Evolutionary conservation across 768 basidiomycete species (phyloP), one percentile per base, ranked within the genome.

Genomic region (Scleroderma bovista): DNA sequence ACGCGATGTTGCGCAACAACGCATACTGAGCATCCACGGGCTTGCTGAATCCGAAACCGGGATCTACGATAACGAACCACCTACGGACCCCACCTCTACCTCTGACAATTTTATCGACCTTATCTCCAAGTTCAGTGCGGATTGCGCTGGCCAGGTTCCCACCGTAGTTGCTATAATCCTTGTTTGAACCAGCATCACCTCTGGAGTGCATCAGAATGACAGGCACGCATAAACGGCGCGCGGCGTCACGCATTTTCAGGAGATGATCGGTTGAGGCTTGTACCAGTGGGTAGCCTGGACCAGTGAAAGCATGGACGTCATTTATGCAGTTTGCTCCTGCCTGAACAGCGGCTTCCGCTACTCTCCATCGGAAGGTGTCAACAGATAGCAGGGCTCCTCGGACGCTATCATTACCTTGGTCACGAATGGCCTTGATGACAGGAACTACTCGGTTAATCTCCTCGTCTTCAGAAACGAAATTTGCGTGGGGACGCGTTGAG

Each of bases 41-140:
- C 68, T 97, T 97, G 67, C 93, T 95, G 65, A 97, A 99, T 31
- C 96, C 95, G 46, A 98, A 71, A 0, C 95, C 95, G 3, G 95
- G 91, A 69, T 97, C 96, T 22, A 86, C 77, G 46, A 97, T 76
- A 53, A 97, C 80, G 51, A 89, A 76, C 95, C 95, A 98, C 45
- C 88, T 70, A 49, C 89, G 74, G 10, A 98, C 68, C 1, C 93
- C 90, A 1, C 83, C 83, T 44, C 66, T 72, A 0, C 85, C 86
- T 24, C 70, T 75, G 20, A 96, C 76, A 22, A 87, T 79, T 9
- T 63, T 57, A 10, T 83, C 74, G 1, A 93, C 78, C 57, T 84
- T 84, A 36, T 66, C 68, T 0, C 86, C 88, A 2, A 94, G 75
- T 63, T 97, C 94, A 0, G 67, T 58, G 8, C 78, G 72, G 0